phyloP scores from a whole-genome alignment of 495 filamentous ascomycete species.

The Recurvomyces mirabilis region DNA sequence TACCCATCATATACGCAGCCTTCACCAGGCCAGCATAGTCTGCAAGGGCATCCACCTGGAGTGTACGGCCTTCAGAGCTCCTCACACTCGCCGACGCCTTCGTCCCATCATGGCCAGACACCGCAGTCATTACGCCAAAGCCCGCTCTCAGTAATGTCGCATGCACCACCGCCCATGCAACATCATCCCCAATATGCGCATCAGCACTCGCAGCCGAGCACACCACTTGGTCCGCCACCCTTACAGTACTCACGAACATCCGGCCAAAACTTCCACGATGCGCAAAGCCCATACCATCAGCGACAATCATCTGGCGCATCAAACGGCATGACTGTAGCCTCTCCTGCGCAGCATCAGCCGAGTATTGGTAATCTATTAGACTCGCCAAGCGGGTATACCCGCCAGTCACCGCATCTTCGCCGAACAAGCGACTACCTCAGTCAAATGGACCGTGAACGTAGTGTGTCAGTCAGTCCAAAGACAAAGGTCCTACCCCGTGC shows the following conservation, averaged over 20 bases:
- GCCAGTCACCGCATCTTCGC: conserved; percentile 12
- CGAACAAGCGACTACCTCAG: conserved; percentile 13
- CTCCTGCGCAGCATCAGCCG: conserved; percentile 12
- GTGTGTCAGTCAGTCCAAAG: conserved; percentile 23
- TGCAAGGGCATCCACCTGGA: conserved; percentile 36
- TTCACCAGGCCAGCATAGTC: conserved; percentile 42
- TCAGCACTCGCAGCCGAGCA: conserved; percentile 40
- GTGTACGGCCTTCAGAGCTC: conserved; percentile 38
- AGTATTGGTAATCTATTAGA: conserved; percentile 21
- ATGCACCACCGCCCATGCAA: conserved; percentile 19
- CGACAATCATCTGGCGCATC: conserved; percentile 18
- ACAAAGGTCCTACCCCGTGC: conserved; percentile 15
- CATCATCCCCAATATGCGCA: conserved; percentile 30
- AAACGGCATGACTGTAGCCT: conserved; percentile 4
- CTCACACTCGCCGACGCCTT: conserved; percentile 44
- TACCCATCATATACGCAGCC: conserved; percentile 24
- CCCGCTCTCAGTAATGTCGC: conserved; percentile 32
- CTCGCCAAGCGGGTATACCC: conserved; percentile 12
- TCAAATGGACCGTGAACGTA: conserved; percentile 18
- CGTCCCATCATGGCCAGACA: conserved; percentile 44
- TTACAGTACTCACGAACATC: conserved; percentile 34
- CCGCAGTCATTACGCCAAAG: conserved; percentile 42
- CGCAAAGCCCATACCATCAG: conserved; percentile 25
- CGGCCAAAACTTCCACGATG: conserved; percentile 33
- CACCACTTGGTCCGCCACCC: conserved; percentile 43